Conservation (phyloP, 805 yeast species). For the Saturnispora halmiae region DNA sequence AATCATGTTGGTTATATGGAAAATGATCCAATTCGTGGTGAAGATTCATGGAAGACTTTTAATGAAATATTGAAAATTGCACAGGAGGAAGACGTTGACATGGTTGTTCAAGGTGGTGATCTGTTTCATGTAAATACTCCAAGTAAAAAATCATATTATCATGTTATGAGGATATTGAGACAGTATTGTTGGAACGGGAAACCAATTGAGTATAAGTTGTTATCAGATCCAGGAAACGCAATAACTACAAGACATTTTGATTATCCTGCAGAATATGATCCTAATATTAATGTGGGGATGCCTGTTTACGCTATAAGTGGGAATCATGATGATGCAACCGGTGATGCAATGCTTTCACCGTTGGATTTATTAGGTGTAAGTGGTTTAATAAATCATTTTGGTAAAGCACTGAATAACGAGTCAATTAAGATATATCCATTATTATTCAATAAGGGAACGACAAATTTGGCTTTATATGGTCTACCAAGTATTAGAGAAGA, state of each 20-base stretch:
- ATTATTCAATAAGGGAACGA: constrained; percentile 70
- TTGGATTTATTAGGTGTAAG: constrained; percentile 73
- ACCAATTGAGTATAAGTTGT: constrained; percentile 75
- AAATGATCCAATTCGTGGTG: constrained; percentile 80
- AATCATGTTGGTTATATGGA: constrained; percentile 95
- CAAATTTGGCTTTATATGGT: constrained; percentile 82
- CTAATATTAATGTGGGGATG: constrained; percentile 76
- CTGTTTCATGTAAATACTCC: constrained; percentile 88
- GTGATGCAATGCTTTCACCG: constrained; percentile 73
- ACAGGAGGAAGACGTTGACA: constrained; percentile 62
- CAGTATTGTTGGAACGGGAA: constrained; percentile 71
- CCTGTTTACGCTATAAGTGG: constrained; percentile 93
- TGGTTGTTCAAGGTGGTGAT: constrained; percentile 90
- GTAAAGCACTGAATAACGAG: constrained; percentile 69
- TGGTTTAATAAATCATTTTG: constrained; percentile 86
- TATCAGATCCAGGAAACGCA: constrained; percentile 66
- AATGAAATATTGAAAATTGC: constrained; percentile 76
- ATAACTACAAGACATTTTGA: constrained; percentile 53
- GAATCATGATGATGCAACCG: constrained; percentile 95
- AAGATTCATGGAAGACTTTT: constrained; percentile 83
- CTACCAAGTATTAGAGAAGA: constrained; percentile 86
- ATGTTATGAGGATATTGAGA: constrained; percentile 66
- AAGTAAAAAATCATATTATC: constrained; percentile 72
- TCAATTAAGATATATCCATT: constrained; percentile 67
- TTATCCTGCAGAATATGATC: constrained; percentile 81